Evolutionary conservation across 2,329 filamentous ascomycete genomes (phyloP).

Genomic region (Thermothelomyces thermophilus): DNA sequence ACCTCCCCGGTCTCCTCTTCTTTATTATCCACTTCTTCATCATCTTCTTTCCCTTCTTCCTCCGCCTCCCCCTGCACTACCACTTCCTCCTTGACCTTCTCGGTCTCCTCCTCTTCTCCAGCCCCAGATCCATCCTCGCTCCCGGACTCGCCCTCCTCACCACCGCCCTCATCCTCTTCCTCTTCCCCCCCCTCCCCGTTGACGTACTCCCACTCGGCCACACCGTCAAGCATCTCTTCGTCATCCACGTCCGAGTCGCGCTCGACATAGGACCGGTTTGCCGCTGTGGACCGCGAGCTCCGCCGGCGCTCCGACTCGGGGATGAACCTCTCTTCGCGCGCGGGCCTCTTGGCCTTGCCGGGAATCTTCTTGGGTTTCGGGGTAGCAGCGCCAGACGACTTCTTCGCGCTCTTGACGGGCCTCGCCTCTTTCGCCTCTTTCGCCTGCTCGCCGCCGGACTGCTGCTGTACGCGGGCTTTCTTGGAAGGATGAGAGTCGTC

Average conservation of each 20-base stretch:
- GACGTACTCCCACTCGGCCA: conserved; percentile 51
- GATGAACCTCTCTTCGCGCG: conserved; percentile 28
- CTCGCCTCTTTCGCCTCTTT: conserved; percentile 30
- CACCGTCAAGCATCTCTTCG: conserved; percentile 55
- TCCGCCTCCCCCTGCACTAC: not conserved
- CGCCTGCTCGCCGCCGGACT: not conserved
- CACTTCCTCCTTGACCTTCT: not conserved
- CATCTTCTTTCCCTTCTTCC: not conserved
- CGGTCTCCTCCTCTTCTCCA: not conserved
- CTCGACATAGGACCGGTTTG: conserved; percentile 46
- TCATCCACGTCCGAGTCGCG: conserved; percentile 53
- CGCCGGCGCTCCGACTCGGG: conserved; percentile 45
- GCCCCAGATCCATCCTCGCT: not conserved
- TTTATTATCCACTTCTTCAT: too few species aligned
- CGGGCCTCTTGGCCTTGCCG: conserved; percentile 26
- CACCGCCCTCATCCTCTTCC: not conserved
- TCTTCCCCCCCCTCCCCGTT: conserved; percentile 11
- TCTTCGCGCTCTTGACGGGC: conserved; percentile 31
- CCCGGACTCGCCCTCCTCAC: not conserved
- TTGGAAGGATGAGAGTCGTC: conserved; percentile 38
- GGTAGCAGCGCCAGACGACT: conserved; percentile 7
- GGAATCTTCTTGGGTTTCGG: conserved; percentile 30
- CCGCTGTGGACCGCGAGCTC: conserved; percentile 44
- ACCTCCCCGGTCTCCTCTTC: too few species aligned
- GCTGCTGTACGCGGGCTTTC: conserved; percentile 29